phyloP scores from a whole-genome alignment of 805 yeast species.

The Yarrowia osloensis region DNA sequence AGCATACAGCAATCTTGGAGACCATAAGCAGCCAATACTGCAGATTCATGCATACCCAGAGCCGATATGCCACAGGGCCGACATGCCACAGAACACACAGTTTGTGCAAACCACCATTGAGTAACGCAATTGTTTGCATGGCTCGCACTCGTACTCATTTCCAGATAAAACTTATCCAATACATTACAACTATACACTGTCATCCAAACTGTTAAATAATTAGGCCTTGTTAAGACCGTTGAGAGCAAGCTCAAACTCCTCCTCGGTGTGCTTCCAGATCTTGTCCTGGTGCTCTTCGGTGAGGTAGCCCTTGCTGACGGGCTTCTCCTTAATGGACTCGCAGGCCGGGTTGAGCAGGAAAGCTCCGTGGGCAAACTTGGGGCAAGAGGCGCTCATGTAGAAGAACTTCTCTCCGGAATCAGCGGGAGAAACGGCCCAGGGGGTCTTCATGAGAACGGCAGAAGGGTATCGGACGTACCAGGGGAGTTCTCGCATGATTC shows the following conservation, averaged over 20 bases:
- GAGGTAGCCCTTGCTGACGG: slow-evolving; percentile 32
- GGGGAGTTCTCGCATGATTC: slow-evolving; percentile 35
- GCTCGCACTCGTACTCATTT: too few species aligned
- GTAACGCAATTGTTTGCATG: too few species aligned
- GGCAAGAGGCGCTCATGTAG: slow-evolving; percentile 34
- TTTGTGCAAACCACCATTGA: too few species aligned
- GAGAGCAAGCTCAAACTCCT: slow-evolving; percentile 33
- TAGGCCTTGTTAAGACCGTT: slow-evolving; percentile 21
- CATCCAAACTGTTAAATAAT: neutral
- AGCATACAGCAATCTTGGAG: too few species aligned
- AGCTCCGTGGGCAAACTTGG: slow-evolving; percentile 35
- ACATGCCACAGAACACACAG: too few species aligned
- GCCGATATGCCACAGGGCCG: too few species aligned
- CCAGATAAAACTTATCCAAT: too few species aligned
- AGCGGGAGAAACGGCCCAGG: slow-evolving; percentile 32
- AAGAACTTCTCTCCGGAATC: slow-evolving; percentile 37
- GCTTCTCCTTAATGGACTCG: slow-evolving; percentile 29
- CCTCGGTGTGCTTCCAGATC: slow-evolving; percentile 38
- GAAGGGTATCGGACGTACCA: slow-evolving; percentile 33
- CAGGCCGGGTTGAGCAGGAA: slow-evolving; percentile 33
- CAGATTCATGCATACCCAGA: too few species aligned
- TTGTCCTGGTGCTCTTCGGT: slow-evolving; percentile 36
- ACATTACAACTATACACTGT: neutral
- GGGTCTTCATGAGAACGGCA: slow-evolving; percentile 21
- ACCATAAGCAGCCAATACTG: too few species aligned